Conservation (phyloP, 192 early-diverging fungal species). For the Entomortierella chlamydospora region DNA sequence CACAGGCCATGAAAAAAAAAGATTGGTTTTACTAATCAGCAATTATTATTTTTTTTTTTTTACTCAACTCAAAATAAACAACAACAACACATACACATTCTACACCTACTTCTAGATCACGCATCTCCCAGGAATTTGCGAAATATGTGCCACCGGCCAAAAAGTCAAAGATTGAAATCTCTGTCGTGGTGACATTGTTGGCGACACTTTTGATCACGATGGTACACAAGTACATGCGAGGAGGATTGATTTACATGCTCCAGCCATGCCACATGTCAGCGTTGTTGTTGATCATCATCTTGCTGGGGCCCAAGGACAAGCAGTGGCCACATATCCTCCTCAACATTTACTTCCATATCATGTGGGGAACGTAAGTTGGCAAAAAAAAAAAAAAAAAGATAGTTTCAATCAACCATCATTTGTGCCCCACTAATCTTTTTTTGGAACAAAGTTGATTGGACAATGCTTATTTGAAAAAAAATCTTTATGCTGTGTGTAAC, state of each 20-base stretch:
- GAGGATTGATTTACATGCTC: constrained; percentile 59
- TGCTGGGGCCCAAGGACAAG: constrained; percentile 58
- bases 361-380: constrained; percentile 67
- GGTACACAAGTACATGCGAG: constrained; percentile 56
- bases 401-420: no score
- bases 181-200: constrained; percentile 44
- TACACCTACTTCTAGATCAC: constrained; percentile 29
- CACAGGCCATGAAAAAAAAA: neutral
- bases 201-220: constrained; percentile 55
- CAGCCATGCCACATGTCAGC: constrained; percentile 70
- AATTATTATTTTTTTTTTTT: constrained; percentile 6
- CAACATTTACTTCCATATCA: constrained; percentile 69
- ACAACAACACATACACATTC: no score
- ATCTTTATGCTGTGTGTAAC: neutral
- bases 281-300: constrained; percentile 54
- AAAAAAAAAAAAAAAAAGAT: no score
- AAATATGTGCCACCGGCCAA: constrained; percentile 21
- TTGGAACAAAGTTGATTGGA: neutral
- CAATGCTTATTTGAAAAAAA: no score
- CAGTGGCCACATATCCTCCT: constrained; percentile 57
- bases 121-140: constrained; percentile 38
- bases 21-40: neutral
- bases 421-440: neutral
- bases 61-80: no score
- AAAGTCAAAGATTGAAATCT: constrained; percentile 50